Conservation (phyloP, 2,329 filamentous ascomycete species). For the Acrocalymma vagum region DNA sequence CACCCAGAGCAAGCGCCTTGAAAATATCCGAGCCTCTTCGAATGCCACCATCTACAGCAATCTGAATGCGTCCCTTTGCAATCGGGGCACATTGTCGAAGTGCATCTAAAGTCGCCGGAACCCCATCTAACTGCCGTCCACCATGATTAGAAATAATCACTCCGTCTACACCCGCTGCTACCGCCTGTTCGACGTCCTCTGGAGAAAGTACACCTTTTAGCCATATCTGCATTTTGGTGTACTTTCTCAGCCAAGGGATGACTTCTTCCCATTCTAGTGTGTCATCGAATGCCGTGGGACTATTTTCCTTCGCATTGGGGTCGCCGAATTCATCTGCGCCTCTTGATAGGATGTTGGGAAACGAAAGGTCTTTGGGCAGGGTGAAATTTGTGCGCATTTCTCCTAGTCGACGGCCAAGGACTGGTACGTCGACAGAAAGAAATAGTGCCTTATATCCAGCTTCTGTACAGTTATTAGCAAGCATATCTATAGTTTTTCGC, state of each 20-base stretch:
- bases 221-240: slow-evolving; percentile 60
- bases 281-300: slow-evolving; percentile 27
- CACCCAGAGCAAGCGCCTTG: slow-evolving; percentile 64
- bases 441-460: slow-evolving; percentile 61
- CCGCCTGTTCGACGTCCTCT: slow-evolving; percentile 52
- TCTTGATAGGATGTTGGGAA: slow-evolving; percentile 52
- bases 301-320: slow-evolving; percentile 22
- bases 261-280: slow-evolving; percentile 57
- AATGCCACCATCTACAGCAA: slow-evolving; percentile 70
- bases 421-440: slow-evolving; percentile 63
- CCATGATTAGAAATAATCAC: slow-evolving; percentile 67
- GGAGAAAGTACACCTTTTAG: slow-evolving; percentile 47
- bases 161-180: slow-evolving; percentile 51
- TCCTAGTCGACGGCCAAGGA: slow-evolving; percentile 62
- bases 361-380: slow-evolving; percentile 54
- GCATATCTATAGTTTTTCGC: too few relatives aligned
- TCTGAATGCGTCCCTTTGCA: slow-evolving; percentile 58
- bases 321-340: slow-evolving; percentile 25
- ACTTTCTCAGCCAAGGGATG: slow-evolving; percentile 58
- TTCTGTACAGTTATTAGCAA: slow-evolving; percentile 8
- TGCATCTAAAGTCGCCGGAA: slow-evolving; percentile 61
- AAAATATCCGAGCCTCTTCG: slow-evolving; percentile 65
- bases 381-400: slow-evolving; percentile 63
- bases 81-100: slow-evolving; percentile 50
- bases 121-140: slow-evolving; percentile 65